Percentiles rank a stretch among this genome's conserved stretches.
phyloP scores from a whole-genome alignment of 1,284 basidiomycete genomes.

The Rhodotorula glutinis region DNA sequence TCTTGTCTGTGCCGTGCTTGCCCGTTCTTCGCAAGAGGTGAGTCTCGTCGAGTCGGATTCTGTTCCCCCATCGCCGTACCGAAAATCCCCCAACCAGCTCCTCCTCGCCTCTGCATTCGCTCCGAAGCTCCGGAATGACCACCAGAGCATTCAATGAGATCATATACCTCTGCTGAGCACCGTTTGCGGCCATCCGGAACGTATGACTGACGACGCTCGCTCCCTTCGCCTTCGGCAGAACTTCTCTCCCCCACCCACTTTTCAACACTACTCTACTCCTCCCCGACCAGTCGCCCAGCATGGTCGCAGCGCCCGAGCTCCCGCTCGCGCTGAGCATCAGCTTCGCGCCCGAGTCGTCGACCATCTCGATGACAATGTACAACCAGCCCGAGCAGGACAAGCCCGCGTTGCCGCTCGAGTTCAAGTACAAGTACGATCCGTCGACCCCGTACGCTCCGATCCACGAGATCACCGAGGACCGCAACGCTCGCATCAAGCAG shows the following conservation, averaged over 20 bases:
- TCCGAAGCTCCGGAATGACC: background rate
- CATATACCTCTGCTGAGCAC: too few species aligned
- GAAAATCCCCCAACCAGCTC: background rate
- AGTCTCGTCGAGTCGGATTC: background rate
- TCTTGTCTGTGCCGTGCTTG: background rate
- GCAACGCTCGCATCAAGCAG: conserved; percentile 86
- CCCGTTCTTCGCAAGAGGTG: background rate
- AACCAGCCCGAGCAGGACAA: conserved; percentile 58
- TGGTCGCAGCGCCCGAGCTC: conserved; percentile 30
- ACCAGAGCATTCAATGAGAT: background rate
- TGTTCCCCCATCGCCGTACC: background rate
- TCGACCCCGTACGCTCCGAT: conserved; percentile 87
- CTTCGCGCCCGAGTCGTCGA: conserved; percentile 57
- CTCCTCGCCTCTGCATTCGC: background rate
- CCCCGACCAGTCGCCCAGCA: conserved; percentile 4
- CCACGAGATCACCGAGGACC: conserved; percentile 79
- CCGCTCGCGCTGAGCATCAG: conserved; percentile 50
- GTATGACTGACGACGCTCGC: background rate
- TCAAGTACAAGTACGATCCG: conserved; percentile 84
- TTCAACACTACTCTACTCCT: background rate
- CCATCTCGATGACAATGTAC: conserved; percentile 73
- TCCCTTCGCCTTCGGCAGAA: background rate
- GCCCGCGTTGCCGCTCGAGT: conserved; percentile 70
- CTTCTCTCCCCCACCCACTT: background rate
- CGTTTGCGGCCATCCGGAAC: background rate